Evolutionary conservation across 2,329 filamentous ascomycete genomes (phyloP), one percentile per base, ranked within the genome.

Genomic region (Cercospora sp.): DNA sequence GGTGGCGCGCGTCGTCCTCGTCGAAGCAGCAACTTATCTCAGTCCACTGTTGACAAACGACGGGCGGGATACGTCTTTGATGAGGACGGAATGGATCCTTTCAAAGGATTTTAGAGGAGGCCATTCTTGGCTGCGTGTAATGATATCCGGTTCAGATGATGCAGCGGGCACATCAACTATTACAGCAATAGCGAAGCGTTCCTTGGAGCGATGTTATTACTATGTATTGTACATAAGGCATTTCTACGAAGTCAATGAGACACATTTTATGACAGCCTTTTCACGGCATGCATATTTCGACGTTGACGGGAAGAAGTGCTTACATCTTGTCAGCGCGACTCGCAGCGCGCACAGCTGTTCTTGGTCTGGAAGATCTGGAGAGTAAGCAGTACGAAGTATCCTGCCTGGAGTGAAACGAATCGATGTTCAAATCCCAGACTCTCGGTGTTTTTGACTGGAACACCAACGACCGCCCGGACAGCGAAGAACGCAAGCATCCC

Each of bases 51-150:
- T 3, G 77, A 79, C 60, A 75, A 73, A 67, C 63, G 75, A 40
- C 66, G 77, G 32, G 73, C 72, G 18, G 77, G 77, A 6, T 77
- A 76, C 65, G 76, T 78, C 3, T 78, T 78, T 59, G 77, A 79
- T 57, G 77, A 78, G 30, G 72, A 76, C 16, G 77, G 76, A 18
- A 67, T 71, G 71, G 77, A 79, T 71, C 77, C 77, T 21, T 80
- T 80, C 70, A 75, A 73, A 66, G 77, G 77, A 16, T 79, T 79
- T 68, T 79, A 72, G 68, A 12, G 18, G 60, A 63, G 9, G n/a
- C 21, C 45, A 24, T n/a, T 51, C 2, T 24, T 12, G 18, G 21
- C 18, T 24, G 18, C 3, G 10, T 63, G 32, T 49, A 49, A 60
- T 53, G 66, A 64, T 61, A 64, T 55, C 61, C 53, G 37, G 13